Conservation (phyloP, 2,329 filamentous ascomycete species). For the Stagonosporopsis rhizophila region DNA sequence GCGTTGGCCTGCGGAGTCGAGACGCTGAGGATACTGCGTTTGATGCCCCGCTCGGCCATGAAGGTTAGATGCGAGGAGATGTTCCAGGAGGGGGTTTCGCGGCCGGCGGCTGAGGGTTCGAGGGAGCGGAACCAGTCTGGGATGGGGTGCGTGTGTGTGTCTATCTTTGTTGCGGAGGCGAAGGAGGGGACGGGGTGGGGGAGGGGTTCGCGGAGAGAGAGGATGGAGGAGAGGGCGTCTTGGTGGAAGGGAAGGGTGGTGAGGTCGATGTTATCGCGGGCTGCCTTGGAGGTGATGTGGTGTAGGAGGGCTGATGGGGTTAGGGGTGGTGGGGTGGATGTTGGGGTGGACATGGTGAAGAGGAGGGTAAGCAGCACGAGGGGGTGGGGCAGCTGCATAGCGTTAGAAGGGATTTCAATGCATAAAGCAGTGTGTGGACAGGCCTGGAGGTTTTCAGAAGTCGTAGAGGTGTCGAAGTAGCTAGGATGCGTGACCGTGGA, state of each 20-base stretch:
- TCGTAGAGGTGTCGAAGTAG: background rate
- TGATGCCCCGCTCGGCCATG: conserved; percentile 41
- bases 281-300: conserved; percentile 26
- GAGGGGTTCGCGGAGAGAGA: conserved; percentile 25
- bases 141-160: conserved; percentile 49
- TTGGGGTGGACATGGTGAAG: conserved; percentile 5
- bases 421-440: background rate
- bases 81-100: conserved; percentile 44
- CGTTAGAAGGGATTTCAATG: background rate
- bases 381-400: background rate
- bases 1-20: conserved; percentile 48
- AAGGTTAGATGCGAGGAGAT: conserved; percentile 39
- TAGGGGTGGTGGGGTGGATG: background rate
- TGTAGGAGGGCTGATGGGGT: background rate
- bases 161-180: conserved; percentile 35
- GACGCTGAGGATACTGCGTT: conserved; percentile 40
- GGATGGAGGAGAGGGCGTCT: conserved; percentile 40
- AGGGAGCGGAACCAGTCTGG: conserved; percentile 45
- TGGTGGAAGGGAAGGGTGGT: conserved; percentile 38
- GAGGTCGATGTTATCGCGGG: conserved; percentile 35
- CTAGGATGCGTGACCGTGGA: background rate
- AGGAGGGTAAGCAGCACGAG: background rate
- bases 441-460: background rate
- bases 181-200: conserved; percentile 7
- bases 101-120: conserved; percentile 43